A percentile compares a stretch with the other conserved stretches of the same genome.
Conservation (phyloP, 148 eudicot species). For the Euryodendron excelsum region DNA sequence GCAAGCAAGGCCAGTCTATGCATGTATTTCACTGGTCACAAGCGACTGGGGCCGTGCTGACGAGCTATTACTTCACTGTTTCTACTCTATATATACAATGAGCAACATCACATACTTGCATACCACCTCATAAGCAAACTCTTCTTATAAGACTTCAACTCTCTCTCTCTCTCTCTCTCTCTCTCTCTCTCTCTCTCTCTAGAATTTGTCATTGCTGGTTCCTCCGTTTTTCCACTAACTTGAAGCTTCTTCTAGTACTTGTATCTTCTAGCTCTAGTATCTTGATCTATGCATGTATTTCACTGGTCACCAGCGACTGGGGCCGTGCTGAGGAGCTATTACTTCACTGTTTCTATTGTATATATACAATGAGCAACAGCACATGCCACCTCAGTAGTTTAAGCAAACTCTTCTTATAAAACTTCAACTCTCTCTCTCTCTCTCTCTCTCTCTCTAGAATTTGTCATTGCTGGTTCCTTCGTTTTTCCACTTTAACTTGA, state of each 20-base stretch:
- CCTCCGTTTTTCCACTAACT: background rate
- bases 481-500: background rate
- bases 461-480: background rate
- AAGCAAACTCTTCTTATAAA: background rate
- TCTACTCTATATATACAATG: slow-evolving; percentile 22
- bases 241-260: background rate
- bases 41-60: slow-evolving; percentile 14
- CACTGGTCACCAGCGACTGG: too few relatives aligned
- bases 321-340: slow-evolving; percentile 21
- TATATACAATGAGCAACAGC: slow-evolving; percentile 17
- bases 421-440: background rate
- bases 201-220: background rate
- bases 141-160: background rate
- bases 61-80: slow-evolving; percentile 11
- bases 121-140: slow-evolving; percentile 16
- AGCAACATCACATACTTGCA: slow-evolving; percentile 2
- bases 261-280: background rate
- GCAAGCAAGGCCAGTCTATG: too few relatives aligned
- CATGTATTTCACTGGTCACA: background rate
- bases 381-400: slow-evolving; percentile 15
- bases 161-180: slow-evolving; percentile 12
- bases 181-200: slow-evolving; percentile 13
- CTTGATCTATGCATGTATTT: too few relatives aligned
- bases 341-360: background rate
- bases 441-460: slow-evolving; percentile 11